phyloP scores from a whole-genome alignment of 345 rosid genomes.

The Lagerstroemia speciosa region DNA sequence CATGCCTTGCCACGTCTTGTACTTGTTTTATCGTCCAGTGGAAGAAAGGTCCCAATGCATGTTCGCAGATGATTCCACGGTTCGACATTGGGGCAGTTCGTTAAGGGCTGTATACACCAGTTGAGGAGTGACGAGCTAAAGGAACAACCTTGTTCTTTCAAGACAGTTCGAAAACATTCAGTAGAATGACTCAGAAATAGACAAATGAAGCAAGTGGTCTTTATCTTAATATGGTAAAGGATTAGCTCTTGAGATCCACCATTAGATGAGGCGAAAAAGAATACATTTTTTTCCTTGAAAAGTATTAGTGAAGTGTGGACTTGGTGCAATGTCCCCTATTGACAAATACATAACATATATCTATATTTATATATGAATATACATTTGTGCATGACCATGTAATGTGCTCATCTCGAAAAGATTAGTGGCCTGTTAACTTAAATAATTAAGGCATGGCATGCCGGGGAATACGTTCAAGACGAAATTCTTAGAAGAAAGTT shows the following conservation, averaged over 20 bases:
- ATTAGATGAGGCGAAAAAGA: neutral
- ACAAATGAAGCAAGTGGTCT: neutral
- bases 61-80: no score
- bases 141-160: no score
- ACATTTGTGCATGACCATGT: neutral
- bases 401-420: neutral
- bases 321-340: no score
- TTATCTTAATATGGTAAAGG: neutral
- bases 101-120: no score
- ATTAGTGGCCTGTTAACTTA: neutral
- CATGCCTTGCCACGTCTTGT: slow-evolving; percentile 4
- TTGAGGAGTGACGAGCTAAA: no score
- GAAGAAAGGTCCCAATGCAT: neutral
- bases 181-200: no score
- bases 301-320: neutral
- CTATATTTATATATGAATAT: neutral
- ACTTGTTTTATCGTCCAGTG: neutral
- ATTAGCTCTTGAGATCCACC: neutral
- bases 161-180: no score
- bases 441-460: no score
- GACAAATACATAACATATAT: no score
- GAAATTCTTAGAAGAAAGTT: no score
- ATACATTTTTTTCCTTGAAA: neutral
- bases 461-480: neutral
- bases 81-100: no score